phyloP scores from a whole-genome alignment of 192 early-diverging fungal species.

The Mortierella antarctica region DNA sequence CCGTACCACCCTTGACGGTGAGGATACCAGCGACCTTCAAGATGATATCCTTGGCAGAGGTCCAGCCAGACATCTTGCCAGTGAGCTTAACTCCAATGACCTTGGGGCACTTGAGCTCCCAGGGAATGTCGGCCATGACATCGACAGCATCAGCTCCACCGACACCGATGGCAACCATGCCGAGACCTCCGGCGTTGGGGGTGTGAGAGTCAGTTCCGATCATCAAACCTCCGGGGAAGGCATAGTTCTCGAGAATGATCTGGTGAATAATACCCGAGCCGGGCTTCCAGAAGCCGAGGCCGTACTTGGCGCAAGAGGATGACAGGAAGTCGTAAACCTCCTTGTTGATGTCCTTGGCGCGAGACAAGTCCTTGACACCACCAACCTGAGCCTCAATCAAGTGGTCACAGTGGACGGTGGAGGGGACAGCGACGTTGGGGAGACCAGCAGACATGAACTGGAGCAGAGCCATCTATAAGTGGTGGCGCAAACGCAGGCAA shows the following conservation, averaged over 20 bases:
- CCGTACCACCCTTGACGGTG: slow-evolving; percentile 97
- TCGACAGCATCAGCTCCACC: slow-evolving; percentile 99
- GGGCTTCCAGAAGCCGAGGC: slow-evolving; percentile 96
- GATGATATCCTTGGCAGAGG: slow-evolving; percentile 97
- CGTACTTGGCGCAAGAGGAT: slow-evolving; percentile 88
- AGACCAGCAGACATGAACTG: slow-evolving; percentile 97
- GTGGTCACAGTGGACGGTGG: slow-evolving; percentile 97
- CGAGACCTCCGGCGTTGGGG: slow-evolving; percentile 97
- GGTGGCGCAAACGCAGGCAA: slow-evolving; percentile 2
- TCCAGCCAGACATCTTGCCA: slow-evolving; percentile 91
- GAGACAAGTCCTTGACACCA: slow-evolving; percentile 82
- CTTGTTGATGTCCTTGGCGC: slow-evolving; percentile 88
- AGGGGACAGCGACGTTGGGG: slow-evolving; percentile 88
- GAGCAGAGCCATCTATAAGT: slow-evolving; percentile 83
- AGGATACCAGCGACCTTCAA: slow-evolving; percentile 94
- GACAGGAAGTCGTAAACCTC: slow-evolving; percentile 96
- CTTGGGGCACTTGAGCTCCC: slow-evolving; percentile 99
- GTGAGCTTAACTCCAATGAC: slow-evolving; percentile 92
- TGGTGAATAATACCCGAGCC: slow-evolving; percentile 96
- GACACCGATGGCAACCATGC: slow-evolving; percentile 96
- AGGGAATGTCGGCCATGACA: slow-evolving; percentile 98
- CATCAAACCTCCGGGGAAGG: slow-evolving; percentile 95
- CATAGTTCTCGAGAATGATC: slow-evolving; percentile 99
- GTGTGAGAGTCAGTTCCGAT: slow-evolving; percentile 99
- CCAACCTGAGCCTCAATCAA: slow-evolving; percentile 94